These are phyloP conservation scores for Pseudogymnoascus sp. DNA, from an alignment of 2,329 filamentous ascomycete species.

Conservation along the genomic window DNA sequence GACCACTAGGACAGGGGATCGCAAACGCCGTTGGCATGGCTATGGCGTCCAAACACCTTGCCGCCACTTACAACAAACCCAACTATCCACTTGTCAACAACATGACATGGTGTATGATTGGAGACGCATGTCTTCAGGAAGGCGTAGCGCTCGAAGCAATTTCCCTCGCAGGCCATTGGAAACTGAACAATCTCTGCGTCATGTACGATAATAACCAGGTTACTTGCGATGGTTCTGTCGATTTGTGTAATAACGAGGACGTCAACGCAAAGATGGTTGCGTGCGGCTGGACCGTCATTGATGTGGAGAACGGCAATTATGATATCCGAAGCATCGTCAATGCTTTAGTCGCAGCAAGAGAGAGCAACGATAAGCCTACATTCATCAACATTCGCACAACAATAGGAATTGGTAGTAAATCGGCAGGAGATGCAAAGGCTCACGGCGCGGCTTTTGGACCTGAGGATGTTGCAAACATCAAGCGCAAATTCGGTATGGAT, in stretches of 20 bases:
- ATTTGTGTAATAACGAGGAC: conserved; percentile 42
- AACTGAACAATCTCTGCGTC: conserved; percentile 41
- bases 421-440: conserved; percentile 26
- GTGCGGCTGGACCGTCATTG: conserved; percentile 42
- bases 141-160: conserved; percentile 45
- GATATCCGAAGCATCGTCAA: conserved; percentile 37
- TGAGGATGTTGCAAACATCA: conserved; percentile 23
- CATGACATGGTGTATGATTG: conserved; percentile 43
- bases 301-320: conserved; percentile 39
- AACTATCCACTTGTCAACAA: conserved; percentile 38
- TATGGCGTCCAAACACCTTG: conserved; percentile 43
- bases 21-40: conserved; percentile 29
- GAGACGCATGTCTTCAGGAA: conserved; percentile 45
- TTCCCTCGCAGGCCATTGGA: conserved; percentile 41
- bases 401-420: conserved; percentile 39
- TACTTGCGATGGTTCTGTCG: conserved; percentile 43
- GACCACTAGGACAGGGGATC: background rate
- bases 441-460: conserved; percentile 21
- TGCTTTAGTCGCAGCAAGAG: conserved; percentile 36
- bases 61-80: conserved; percentile 40
- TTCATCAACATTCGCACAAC: conserved; percentile 46
- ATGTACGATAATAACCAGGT: conserved; percentile 49
- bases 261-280: conserved; percentile 44
- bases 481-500: conserved; percentile 37
- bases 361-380: conserved; percentile 38